Conservation (phyloP, 768 basidiomycete genomes). For the Cystoderma amianthinum region DNA sequence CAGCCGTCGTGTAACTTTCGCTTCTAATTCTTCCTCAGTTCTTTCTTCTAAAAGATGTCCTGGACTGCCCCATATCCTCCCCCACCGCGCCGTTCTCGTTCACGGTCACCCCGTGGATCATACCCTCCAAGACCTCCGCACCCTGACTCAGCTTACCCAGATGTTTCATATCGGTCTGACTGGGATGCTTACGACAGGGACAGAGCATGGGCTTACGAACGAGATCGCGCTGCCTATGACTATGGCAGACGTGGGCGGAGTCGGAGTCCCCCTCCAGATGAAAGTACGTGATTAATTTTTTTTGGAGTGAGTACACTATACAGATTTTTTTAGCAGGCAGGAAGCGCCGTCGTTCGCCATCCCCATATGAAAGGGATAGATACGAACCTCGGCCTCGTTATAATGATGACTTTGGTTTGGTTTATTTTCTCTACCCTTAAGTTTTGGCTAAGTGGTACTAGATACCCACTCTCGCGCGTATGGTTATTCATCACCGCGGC, state of each 20-base stretch:
- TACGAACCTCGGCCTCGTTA: constrained; percentile 82
- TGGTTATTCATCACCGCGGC: constrained; percentile 60
- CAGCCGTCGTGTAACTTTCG: constrained; percentile 47
- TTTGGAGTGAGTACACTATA: constrained; percentile 3
- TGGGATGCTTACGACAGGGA: constrained; percentile 76
- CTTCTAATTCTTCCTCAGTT: constrained; percentile 53
- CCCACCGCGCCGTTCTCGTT: constrained; percentile 72
- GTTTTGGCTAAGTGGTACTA: constrained; percentile 17
- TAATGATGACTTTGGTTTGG: constrained; percentile 74
- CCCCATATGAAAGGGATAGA: constrained; percentile 78
- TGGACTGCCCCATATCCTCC: constrained; percentile 75
- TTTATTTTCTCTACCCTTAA: constrained; percentile 6
- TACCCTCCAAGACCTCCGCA: constrained; percentile 50
- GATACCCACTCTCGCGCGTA: constrained; percentile 62
- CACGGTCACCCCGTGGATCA: constrained; percentile 66
- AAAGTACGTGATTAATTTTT: constrained; percentile 33
- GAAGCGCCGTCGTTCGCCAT: constrained; percentile 75
- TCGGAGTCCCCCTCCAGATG: constrained; percentile 68
- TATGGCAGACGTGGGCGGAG: constrained; percentile 68
- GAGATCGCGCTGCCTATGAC: constrained; percentile 65
- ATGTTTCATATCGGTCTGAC: constrained; percentile 54
- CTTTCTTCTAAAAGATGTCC: constrained; percentile 65
- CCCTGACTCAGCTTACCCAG: constrained; percentile 50
- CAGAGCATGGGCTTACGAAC: constrained; percentile 63
- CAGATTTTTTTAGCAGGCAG: constrained; percentile 43